Evolutionary conservation across 2,329 filamentous ascomycete genomes (phyloP), one percentile per base, ranked within the genome.

Genomic region (Lachnellula subtilissima): DNA sequence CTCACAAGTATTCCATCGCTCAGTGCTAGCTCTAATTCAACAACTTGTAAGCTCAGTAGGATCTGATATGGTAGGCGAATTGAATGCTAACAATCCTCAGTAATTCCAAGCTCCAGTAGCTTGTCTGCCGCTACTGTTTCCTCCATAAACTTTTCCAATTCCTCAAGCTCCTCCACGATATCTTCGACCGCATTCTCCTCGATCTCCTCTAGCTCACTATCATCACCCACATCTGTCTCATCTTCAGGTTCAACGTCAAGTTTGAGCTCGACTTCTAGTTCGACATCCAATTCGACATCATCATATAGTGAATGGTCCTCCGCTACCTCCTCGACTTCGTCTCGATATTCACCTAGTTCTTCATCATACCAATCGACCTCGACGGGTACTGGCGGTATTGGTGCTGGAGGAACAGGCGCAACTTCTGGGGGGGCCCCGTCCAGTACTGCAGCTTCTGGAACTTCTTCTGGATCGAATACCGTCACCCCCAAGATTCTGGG

Each of bases 61-160:
- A n/a, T 36, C 12, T 28, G 14, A 23, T 52, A 6, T 28, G 47
- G 8, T 22, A 8, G 11, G 65, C 14, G 36, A 42, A 56, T 46
- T 11, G 9, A 28, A 37, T 36, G 32, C 60, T 63, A 48, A 63
- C 48, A 39, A 43, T 39, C n/a, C 35, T 48, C 39, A 69, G 67
- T 67, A 69, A 69, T 68, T 59, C 59, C 61, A 52, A 66, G 60
- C 56, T 62, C 66, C 28, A 65, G 55, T 53, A 63, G 58, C 56
- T 56, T 59, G 28, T 53, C 61, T 12, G 23, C 53, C 43, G 55
- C 53, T 32, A 60, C 59, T 25, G 55, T 53, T 60, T 48, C 48
- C n/a, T 56, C 52, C 22, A 52, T 23, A 23, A 47, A 50, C 11
- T 47, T 37, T 23, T 57, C 51, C 17, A 48, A 48, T 17, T 59